Percentiles rank a stretch among this genome's conserved stretches.
These are phyloP conservation scores for Asterophora parasitica DNA, from an alignment of 768 basidiomycete genomes.

Conservation along the genomic window DNA sequence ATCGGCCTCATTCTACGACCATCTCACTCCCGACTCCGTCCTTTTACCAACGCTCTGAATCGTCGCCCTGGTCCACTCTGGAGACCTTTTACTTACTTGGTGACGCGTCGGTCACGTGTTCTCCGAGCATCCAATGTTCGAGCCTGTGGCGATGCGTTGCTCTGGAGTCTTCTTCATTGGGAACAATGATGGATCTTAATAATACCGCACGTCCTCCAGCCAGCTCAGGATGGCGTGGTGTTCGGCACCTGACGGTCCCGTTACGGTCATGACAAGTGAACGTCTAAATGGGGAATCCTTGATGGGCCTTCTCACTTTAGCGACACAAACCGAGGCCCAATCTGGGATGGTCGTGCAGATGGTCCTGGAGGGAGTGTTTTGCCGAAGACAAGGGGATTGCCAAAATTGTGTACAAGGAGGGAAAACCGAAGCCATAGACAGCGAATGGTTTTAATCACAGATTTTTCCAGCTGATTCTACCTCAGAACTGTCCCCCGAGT, in stretches of 20 bases:
- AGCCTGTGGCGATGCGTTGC: too few relatives aligned
- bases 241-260: slow-evolving; percentile 15
- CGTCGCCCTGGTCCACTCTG: not conserved
- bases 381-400: slow-evolving; percentile 39
- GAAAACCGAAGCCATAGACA: slow-evolving; percentile 24
- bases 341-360: slow-evolving; percentile 10
- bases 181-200: too few relatives aligned
- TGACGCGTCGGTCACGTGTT: slow-evolving; percentile 5
- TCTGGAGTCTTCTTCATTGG: not conserved
- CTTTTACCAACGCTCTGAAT: too few relatives aligned
- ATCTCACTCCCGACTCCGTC: too few relatives aligned
- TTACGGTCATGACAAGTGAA: slow-evolving; percentile 28
- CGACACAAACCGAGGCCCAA: slow-evolving; percentile 23
- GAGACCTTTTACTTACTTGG: slow-evolving; percentile 2
- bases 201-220: not conserved
- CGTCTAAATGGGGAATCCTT: slow-evolving; percentile 26
- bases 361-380: slow-evolving; percentile 4
- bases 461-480: slow-evolving; percentile 28
- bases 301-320: slow-evolving; percentile 13
- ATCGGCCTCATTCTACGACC: too few relatives aligned
- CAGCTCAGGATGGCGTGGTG: not conserved
- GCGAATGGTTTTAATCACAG: slow-evolving; percentile 8
- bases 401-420: slow-evolving; percentile 36
- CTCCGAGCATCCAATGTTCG: too few relatives aligned
- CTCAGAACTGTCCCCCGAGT: slow-evolving; percentile 19